Evolutionary conservation across 495 filamentous ascomycete species (phyloP).

Genomic region (Evernia prunastri): DNA sequence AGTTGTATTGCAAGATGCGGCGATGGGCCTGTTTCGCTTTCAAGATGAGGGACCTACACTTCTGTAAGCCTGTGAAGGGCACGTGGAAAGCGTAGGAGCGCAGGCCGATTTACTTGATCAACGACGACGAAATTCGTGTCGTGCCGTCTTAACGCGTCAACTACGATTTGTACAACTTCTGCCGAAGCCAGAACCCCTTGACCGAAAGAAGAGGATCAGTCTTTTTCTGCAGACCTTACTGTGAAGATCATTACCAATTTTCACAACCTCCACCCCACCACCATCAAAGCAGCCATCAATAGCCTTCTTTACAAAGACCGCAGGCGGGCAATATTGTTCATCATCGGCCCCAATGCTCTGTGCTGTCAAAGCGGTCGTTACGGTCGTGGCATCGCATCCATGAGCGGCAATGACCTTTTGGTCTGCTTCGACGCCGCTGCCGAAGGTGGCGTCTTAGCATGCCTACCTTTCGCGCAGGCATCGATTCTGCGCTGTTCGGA

Average conservation of each 20-base stretch:
- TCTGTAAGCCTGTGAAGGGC: neutral
- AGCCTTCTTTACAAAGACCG: constrained; percentile 72
- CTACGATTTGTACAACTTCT: constrained; percentile 67
- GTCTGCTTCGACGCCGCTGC: constrained; percentile 87
- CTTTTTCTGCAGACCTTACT: neutral
- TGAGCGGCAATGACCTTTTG: constrained; percentile 93
- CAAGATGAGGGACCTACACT: constrained; percentile 62
- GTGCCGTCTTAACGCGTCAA: constrained; percentile 55
- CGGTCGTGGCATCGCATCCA: constrained; percentile 89
- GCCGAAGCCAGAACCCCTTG: constrained; percentile 64
- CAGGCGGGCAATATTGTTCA: constrained; percentile 70
- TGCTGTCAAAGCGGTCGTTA: constrained; percentile 89
- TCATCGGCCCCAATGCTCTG: constrained; percentile 83
- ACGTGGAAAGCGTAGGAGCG: neutral
- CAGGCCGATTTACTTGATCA: constrained; percentile 57
- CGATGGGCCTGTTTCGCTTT: constrained; percentile 68
- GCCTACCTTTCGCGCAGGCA: neutral
- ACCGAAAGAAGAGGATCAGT: neutral
- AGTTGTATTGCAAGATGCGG: constrained; percentile 58
- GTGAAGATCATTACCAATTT: constrained; percentile 56
- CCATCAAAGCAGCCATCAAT: constrained; percentile 81
- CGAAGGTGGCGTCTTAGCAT: constrained; percentile 10
- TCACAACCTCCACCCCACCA: constrained; percentile 82
- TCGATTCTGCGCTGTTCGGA: too few species aligned
- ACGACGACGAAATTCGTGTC: constrained; percentile 61